Percentiles rank a stretch among this genome's conserved stretches.
Conservation (phyloP, 768 basidiomycete genomes). For the Trametes coccinea region DNA sequence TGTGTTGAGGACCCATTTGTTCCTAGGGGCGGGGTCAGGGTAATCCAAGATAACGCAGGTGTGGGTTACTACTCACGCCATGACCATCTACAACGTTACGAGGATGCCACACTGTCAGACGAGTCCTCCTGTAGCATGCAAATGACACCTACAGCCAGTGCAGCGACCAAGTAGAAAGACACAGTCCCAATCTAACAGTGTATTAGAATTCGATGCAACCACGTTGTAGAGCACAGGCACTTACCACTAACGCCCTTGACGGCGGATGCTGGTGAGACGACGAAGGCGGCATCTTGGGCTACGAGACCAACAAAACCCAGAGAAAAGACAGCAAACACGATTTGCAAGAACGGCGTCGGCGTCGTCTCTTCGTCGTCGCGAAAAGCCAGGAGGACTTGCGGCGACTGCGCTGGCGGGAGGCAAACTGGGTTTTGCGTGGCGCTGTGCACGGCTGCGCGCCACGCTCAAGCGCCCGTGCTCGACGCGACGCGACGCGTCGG, state of each 20-base stretch:
- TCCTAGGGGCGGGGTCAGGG: conserved; percentile 44
- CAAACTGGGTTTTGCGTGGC: conserved; percentile 16
- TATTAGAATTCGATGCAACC: not conserved
- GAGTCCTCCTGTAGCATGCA: not conserved
- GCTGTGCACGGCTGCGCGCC: not conserved
- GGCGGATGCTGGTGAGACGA: conserved; percentile 31
- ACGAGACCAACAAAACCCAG: not conserved
- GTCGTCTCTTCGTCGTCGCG: conserved; percentile 2
- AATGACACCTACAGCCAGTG: conserved; percentile 66
- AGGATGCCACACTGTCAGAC: not conserved
- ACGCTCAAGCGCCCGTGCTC: not conserved
- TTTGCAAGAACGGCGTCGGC: not conserved
- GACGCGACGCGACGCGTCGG: conserved; percentile 28
- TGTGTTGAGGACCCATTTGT: conserved; percentile 87
- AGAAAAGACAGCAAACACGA: not conserved
- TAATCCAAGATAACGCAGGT: not conserved
- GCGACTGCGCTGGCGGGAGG: conserved; percentile 14
- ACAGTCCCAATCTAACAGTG: conserved; percentile 67
- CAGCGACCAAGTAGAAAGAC: conserved; percentile 86
- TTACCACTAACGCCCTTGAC: conserved; percentile 49
- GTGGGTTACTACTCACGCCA: conserved; percentile 57
- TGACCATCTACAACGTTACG: conserved; percentile 67
- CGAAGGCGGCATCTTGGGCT: conserved; percentile 10
- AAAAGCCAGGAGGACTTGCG: not conserved
- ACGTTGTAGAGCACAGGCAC: conserved; percentile 18